Conservation (phyloP, 2,329 filamentous ascomycete genomes). For the Cercospora nicotianae region DNA sequence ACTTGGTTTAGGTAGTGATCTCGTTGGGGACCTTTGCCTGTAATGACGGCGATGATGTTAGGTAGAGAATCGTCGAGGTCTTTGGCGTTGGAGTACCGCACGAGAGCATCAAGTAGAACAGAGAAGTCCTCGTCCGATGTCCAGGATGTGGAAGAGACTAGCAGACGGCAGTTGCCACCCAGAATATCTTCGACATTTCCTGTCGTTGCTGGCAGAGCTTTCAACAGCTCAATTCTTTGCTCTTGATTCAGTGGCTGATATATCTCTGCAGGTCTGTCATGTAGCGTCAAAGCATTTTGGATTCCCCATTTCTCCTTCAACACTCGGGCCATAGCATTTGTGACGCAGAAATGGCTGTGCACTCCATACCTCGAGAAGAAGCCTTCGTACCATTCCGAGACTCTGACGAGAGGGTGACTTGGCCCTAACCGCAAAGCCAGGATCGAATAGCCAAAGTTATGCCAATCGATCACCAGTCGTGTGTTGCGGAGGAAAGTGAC, state of each 20-base stretch:
- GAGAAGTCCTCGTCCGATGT: slow-evolving; percentile 95
- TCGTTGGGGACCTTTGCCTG: slow-evolving; percentile 87
- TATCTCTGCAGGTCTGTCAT: slow-evolving; percentile 80
- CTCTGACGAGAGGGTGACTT: slow-evolving; percentile 70
- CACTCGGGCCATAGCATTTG: slow-evolving; percentile 79
- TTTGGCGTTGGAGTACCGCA: slow-evolving; percentile 62
- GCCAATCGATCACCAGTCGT: slow-evolving; percentile 89
- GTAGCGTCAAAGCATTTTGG: slow-evolving; percentile 62
- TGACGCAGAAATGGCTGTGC: slow-evolving; percentile 74
- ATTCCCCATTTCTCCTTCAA: slow-evolving; percentile 68
- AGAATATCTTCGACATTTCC: slow-evolving; percentile 54
- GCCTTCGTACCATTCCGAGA: slow-evolving; percentile 77
- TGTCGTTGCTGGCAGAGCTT: slow-evolving; percentile 63
- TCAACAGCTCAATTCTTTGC: slow-evolving; percentile 61
- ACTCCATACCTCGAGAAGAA: slow-evolving; percentile 67
- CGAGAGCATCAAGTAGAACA: slow-evolving; percentile 78
- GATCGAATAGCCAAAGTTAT: slow-evolving; percentile 97
- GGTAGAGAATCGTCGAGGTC: slow-evolving; percentile 52
- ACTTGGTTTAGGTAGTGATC: slow-evolving; percentile 71
- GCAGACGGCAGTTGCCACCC: slow-evolving; percentile 57
- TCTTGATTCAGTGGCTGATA: slow-evolving; percentile 68
- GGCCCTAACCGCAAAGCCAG: slow-evolving; percentile 66
- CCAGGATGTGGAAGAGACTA: slow-evolving; percentile 96
- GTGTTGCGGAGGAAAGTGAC: slow-evolving; percentile 76
- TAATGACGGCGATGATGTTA: slow-evolving; percentile 81